Evolutionary conservation across 2,329 filamentous ascomycete genomes (phyloP), one percentile per base, ranked within the genome.

Genomic region (Pestalotiopsis sp.): DNA sequence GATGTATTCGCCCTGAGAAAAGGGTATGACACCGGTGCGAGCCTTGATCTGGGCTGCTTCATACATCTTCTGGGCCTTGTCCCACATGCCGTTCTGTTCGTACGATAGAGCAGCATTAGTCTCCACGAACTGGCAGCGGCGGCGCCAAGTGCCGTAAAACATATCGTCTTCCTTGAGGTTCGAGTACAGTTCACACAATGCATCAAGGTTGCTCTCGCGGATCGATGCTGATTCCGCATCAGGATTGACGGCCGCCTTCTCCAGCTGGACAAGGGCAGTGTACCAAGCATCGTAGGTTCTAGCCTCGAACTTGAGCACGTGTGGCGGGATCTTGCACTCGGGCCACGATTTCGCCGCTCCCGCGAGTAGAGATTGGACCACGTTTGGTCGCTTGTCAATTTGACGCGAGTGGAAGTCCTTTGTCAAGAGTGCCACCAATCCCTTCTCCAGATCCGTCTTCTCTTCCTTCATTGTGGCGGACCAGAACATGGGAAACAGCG

Each of bases 51-150:
- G 97, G 0, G 97, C 96, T 68, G 92, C 92, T 80, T 99, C 96
- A 79, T 98, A 99, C 83, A 98, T 92, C 76, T 93, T 93, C 82
- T 99, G 97, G 1, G 97, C 95, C 81, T 98, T 98, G 76, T 99
- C 96, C 97, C 96, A 99, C 89, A 98, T 97, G 62, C 96, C 96
- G 75, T 97, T 97, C 78, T 99, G 97, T 82, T 99, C 97, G 75
- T 98, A 99, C 0, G 96, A 99, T 7, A 99, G 85, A 1, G 95
- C 96, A 14, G 96, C 94, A 77, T 99, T 99, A 9, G 95, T 98
- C 83, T 99, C 97, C 5, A 99, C 92, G 77, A 97, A 99, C 73
- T 97, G 94, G 79, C 95, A 97, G 60, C 96, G 91, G 68, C 96
- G 90, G 69, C 96, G 91, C 96, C 96, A 99, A 0, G 95, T 97